Evolutionary conservation across 768 basidiomycete genomes (phyloP).

Genomic region (Rhodotorula toruloides): DNA sequence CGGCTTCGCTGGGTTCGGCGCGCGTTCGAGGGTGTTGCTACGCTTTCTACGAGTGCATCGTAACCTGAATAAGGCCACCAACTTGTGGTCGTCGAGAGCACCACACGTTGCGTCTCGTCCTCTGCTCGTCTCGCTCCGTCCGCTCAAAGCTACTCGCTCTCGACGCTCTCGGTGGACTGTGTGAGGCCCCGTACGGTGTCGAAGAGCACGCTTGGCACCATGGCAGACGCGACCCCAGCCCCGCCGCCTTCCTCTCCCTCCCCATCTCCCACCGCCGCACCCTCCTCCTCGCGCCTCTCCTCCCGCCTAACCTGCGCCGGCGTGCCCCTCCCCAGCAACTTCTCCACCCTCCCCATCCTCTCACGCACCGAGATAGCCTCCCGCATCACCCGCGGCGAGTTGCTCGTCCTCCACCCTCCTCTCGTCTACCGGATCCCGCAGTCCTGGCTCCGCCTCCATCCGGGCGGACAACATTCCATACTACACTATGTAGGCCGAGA

Average conservation of each 20-base stretch:
- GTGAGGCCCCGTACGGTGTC: too few relatives aligned
- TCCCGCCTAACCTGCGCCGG: slow-evolving; percentile 17
- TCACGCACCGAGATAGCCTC: slow-evolving; percentile 4
- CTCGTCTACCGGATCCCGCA: slow-evolving; percentile 37
- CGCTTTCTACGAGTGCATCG: too few relatives aligned
- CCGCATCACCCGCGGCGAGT: slow-evolving; percentile 27
- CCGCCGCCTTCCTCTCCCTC: background rate
- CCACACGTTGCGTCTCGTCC: too few relatives aligned
- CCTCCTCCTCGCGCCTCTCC: slow-evolving; percentile 13
- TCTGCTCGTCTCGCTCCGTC: too few relatives aligned
- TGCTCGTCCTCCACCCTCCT: slow-evolving; percentile 33
- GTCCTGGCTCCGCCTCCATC: slow-evolving; percentile 46
- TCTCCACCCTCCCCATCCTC: slow-evolving; percentile 12
- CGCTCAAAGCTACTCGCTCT: too few relatives aligned
- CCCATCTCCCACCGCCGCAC: background rate
- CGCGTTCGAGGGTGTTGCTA: too few relatives aligned
- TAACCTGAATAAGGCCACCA: too few relatives aligned
- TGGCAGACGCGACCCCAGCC: background rate
- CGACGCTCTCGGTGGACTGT: too few relatives aligned
- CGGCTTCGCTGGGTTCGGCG: too few relatives aligned
- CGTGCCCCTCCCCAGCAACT: slow-evolving; percentile 26
- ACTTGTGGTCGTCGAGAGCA: too few relatives aligned
- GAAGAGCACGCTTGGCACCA: too few relatives aligned
- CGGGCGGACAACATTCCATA: slow-evolving; percentile 80
- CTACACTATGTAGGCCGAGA: slow-evolving; percentile 94